Evolutionary conservation across 73 alveolate genomes (phyloP), one percentile per base, ranked within the genome.

Genomic region (Tetrahymena malaccensis): DNA sequence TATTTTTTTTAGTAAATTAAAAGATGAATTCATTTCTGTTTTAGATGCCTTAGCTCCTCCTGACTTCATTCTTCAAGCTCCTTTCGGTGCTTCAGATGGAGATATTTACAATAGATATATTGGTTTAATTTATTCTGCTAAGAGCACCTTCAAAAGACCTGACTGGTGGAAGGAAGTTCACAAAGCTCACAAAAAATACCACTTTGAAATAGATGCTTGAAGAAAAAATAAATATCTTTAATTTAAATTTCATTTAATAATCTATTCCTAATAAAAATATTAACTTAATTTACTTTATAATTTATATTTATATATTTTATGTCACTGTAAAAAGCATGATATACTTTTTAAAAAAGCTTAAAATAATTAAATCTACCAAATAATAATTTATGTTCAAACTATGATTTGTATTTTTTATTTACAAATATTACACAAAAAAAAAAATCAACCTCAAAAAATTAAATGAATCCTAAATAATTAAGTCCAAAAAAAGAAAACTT

Each of bases 1-100:
- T 56, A 94, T 6, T 35, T 93, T 21, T 50, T 34, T 19, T 8
- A 70, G 89, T 10, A 85, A 96, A 43, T 84, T 96, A 43, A 95
- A 94, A 57, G 96, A 94, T 37, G 95, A 94, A 37, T 93, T 93
- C 43, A 43, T 96, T 35, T 94, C 95, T 34, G 95, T 96, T 40
- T 35, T 96, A 38, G 98, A 96, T 85, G 96, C 98, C 0, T 93
- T 96, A 34, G 98, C 97, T 35, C 96, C 98, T 40, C 96, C 96
- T 35, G 98, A 96, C 93, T 93, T 85, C 55, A 84, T 96, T 35
- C 35, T 96, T 19, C 94, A 97, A 43, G 95, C 98, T 34, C 83
- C 94, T 11, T 93, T 94, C 95, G 98, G 98, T 19, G 85, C 95
- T 25, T 83, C 95, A 27, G 98, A 96, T 93, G 98, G 98, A 34